Evolutionary conservation across 2,329 filamentous ascomycete genomes (phyloP), one percentile per base, ranked within the genome.

Genomic region (Cercospora beticola): DNA sequence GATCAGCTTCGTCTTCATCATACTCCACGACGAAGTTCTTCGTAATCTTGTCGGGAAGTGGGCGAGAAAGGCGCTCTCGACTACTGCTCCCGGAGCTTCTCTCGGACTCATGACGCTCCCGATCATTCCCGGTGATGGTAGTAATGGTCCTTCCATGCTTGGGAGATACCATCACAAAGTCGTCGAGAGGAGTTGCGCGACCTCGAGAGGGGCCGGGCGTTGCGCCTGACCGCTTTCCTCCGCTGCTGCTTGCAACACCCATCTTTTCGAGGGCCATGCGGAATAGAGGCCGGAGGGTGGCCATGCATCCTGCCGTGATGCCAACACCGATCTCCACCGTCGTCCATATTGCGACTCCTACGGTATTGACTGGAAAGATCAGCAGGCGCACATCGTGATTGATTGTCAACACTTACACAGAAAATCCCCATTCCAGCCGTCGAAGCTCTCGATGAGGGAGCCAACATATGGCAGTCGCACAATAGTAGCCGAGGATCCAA

Each of bases 401-500:
- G 2, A 46, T 14, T 12, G 5, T 16, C 12, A 5, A 26, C 5
- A 68, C 75, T 69, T 74, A 78, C 79, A 82, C 52, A 83, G 71
- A 64, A 82, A 82, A 66, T 82, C 81, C n/a, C 82, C 78, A 58
- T 78, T 66, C 23, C 70, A 68, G 2, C 74, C 75, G 8, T 71
- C 71, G 64, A 74, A 76, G 4, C 73, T 76, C 30, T 82, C 74
- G 0, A 75, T 73, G 28, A 83, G 71, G 70, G 79, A 73, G 66
- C 80, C 71, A 68, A 78, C 74, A 74, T 83, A 81, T 5, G 81
- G 80, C 68, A 85, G 79, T 49, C 85, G 81, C 8, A 85, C 80
- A 4, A 82, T 78, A 0, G 83, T 84, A 26, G 82, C 84, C 64
- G 84, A 81, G 72, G 87, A 87, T 30, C 86, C 89, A 56, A 81